phyloP scores from a whole-genome alignment of 345 rosid genomes.

The Geranium brycei region DNA sequence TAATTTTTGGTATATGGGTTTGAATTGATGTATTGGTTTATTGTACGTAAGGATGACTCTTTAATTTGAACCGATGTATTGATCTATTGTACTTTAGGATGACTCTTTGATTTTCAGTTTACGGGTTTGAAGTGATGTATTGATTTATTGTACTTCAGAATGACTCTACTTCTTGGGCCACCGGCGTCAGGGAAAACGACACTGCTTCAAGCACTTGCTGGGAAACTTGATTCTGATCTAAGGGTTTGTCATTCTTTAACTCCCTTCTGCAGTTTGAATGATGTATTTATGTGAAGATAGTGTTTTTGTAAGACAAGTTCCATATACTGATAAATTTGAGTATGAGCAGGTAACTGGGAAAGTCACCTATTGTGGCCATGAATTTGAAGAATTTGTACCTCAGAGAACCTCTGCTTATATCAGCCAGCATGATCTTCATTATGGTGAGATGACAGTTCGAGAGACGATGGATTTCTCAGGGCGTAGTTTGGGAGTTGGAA shows the following conservation, averaged over 20 bases:
- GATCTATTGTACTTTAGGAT: too few relatives aligned
- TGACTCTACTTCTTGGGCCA: slow-evolving; percentile 34
- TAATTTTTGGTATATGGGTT: too few relatives aligned
- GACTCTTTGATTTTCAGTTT: not conserved
- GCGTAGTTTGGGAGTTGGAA: slow-evolving; percentile 31
- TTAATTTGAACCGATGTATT: too few relatives aligned
- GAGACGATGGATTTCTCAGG: slow-evolving; percentile 36
- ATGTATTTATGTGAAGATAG: not conserved
- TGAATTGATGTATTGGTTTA: too few relatives aligned
- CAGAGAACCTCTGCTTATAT: slow-evolving; percentile 36
- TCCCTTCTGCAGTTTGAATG: not conserved
- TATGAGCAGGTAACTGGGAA: slow-evolving; percentile 21
- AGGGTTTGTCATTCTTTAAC: slow-evolving; percentile 14
- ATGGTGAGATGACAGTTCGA: slow-evolving; percentile 33
- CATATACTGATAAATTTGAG: not conserved
- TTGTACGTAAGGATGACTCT: too few relatives aligned
- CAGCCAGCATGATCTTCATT: slow-evolving; percentile 32
- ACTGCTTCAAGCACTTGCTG: slow-evolving; percentile 27
- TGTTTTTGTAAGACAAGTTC: not conserved
- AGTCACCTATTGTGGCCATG: slow-evolving; percentile 35
- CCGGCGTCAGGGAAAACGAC: slow-evolving; percentile 34
- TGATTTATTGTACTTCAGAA: slow-evolving; percentile 8
- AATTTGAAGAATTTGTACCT: slow-evolving; percentile 28
- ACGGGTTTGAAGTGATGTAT: too few relatives aligned
- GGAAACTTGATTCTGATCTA: slow-evolving; percentile 19